These are phyloP conservation scores for Rhododendron kiyosumense DNA, from an alignment of 148 eudicot genomes.

Conservation along the genomic window DNA sequence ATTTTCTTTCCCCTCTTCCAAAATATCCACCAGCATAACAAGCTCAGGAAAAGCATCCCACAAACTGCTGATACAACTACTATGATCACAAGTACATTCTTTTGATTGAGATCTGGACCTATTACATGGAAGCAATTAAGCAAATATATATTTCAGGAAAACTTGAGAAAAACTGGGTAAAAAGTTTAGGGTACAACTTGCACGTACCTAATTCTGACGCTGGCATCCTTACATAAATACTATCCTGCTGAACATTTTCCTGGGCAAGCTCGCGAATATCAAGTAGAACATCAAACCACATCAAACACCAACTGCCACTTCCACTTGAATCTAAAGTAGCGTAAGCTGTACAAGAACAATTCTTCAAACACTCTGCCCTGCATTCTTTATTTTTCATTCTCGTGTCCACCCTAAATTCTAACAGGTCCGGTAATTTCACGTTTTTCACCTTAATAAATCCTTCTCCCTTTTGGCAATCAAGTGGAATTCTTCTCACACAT, in stretches of 20 bases:
- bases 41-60: background rate
- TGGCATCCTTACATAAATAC: slow-evolving; percentile 6
- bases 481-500: slow-evolving; percentile 12
- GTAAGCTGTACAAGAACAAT: slow-evolving; percentile 18
- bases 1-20: background rate
- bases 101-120: background rate
- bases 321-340: slow-evolving; percentile 2
- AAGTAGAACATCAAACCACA: slow-evolving; percentile 14
- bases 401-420: background rate
- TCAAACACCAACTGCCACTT: slow-evolving; percentile 11
- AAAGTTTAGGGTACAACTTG: too few relatives aligned
- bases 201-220: slow-evolving; percentile 13
- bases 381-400: slow-evolving; percentile 8
- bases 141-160: background rate
- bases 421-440: slow-evolving; percentile 8
- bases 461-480: slow-evolving; percentile 9
- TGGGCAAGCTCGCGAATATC: slow-evolving; percentile 9
- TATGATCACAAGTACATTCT: background rate
- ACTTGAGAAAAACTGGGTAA: background rate
- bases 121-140: background rate
- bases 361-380: slow-evolving; percentile 4
- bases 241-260: background rate
- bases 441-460: background rate
- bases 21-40: background rate
- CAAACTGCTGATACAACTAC: background rate